phyloP scores from a whole-genome alignment of 108 stramenopile species.

The Craspedostauros australis region DNA sequence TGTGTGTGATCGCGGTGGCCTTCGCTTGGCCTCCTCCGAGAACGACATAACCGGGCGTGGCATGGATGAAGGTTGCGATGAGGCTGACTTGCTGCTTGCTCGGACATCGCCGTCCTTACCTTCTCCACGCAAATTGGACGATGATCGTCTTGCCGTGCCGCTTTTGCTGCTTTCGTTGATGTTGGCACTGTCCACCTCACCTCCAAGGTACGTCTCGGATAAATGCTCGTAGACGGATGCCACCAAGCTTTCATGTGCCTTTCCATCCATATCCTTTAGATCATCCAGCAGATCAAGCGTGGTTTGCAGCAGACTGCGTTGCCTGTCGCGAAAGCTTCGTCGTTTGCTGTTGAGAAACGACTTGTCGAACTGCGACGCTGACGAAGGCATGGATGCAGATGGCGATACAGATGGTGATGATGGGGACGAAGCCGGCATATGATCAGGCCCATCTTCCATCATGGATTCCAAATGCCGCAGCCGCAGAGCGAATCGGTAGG shows the following conservation, averaged over 20 bases:
- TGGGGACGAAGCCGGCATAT: no score
- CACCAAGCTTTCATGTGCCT: slow-evolving; percentile 69
- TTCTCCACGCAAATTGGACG: neutral
- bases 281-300: slow-evolving; percentile 70
- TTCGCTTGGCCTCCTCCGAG: neutral
- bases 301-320: slow-evolving; percentile 67
- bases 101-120: slow-evolving; percentile 4
- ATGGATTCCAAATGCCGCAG: slow-evolving; percentile 48
- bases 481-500: slow-evolving; percentile 73
- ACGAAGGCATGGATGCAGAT: no score
- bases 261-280: slow-evolving; percentile 76
- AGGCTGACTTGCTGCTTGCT: slow-evolving; percentile 1
- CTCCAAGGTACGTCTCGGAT: slow-evolving; percentile 71
- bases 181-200: slow-evolving; percentile 19
- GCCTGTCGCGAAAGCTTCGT: slow-evolving; percentile 67
- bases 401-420: no score
- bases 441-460: slow-evolving; percentile 15
- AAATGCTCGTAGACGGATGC: slow-evolving; percentile 73
- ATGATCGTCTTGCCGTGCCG: neutral
- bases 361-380: slow-evolving; percentile 7
- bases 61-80: slow-evolving; percentile 4
- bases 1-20: neutral
- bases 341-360: slow-evolving; percentile 7
- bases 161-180: neutral
- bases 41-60: neutral